Conservation (phyloP, 164 flowering plant species). For the Umbellularia californica region DNA sequence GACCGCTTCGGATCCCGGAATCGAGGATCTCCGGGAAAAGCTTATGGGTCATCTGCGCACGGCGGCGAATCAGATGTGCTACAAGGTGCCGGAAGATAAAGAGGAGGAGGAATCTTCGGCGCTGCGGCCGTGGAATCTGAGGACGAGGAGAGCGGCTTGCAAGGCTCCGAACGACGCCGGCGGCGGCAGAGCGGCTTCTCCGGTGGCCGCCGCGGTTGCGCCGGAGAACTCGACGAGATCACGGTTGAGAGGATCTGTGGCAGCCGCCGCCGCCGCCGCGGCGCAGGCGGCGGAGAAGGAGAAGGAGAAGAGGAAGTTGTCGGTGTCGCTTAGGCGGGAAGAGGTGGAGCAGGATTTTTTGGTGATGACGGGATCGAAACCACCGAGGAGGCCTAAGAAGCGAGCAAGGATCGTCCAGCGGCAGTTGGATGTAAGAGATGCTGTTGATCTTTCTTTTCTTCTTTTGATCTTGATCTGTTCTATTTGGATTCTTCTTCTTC, state of each 20-base stretch:
- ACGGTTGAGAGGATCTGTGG: constrained; percentile 15
- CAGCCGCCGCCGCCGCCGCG: neutral
- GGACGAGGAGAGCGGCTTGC: constrained; percentile 61
- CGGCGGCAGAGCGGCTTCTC: constrained; percentile 15
- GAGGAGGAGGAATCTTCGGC: constrained; percentile 13
- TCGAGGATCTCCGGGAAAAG: constrained; percentile 55
- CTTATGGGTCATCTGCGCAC: constrained; percentile 51
- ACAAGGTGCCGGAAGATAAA: constrained; percentile 20
- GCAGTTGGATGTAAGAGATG: constrained; percentile 54
- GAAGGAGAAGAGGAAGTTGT: constrained; percentile 40
- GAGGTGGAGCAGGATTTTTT: constrained; percentile 79
- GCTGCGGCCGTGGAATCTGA: constrained; percentile 64
- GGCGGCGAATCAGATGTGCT: constrained; percentile 51
- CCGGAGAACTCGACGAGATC: constrained; percentile 27
- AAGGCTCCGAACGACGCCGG: constrained; percentile 37
- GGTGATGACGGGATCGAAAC: constrained; percentile 45
- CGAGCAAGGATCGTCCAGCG: constrained; percentile 46
- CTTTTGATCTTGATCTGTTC: neutral
- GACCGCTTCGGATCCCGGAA: constrained; percentile 30
- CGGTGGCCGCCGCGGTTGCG: constrained; percentile 21
- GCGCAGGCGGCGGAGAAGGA: constrained; percentile 18
- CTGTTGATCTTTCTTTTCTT: neutral
- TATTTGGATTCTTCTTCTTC: neutral
- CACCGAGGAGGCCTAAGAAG: constrained; percentile 74
- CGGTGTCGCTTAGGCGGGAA: constrained; percentile 40